Base-by-base conservation (phyloP, 805 yeast genomes). In the Pichia membranifaciens region DNA sequence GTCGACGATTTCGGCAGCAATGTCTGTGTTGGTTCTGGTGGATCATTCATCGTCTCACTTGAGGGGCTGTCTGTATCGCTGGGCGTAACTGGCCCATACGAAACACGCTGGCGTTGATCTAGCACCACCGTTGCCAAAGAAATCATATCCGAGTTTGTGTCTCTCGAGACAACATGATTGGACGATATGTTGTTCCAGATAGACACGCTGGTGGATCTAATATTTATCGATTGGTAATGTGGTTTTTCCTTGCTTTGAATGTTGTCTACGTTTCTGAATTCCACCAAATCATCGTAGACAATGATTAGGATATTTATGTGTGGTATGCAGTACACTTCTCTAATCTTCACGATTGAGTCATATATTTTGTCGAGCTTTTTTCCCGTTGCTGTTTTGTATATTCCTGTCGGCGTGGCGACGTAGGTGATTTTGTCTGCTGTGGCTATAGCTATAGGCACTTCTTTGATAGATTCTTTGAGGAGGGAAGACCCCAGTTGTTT, bases 121-220 rank as follows among this genome's bases (percentile, higher is more conserved):
- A 28, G 12, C 8, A 28, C 53, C 25, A 58, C 56, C 1, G 66
- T 62, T 13, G 67, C 67, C 36, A 65, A 45, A 2, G 68, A 64
- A 16, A 65, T 59, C 13, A 65, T 54, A 43, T 65, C 69, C 22
- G 56, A 54, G 38, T 56, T 60, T 15, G 51, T 45, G 4, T 44
- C 45, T 17, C 21, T 41, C 9, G 33, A n/a, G 5, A 16, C 29
- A 3, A 20, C 22, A 34, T 45, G 45, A 5, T 9, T 18, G 3
- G 41, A 29, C 7, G 43, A 22, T 15, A 45, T n/a, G 18, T 45
- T 45, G 36, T 45, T 41, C 49, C 49, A 45, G 10, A 16, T 45
- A 15, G 12, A 5, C 12, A 45, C n/a, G 10, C 5, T 20, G 21
- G 37, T 44, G n/a, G 43, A 15, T 22, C 23, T 29, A 29, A 22